Evolutionary conservation across 345 rosid genomes (phyloP).

Genomic region (Erucastrum elatum): DNA sequence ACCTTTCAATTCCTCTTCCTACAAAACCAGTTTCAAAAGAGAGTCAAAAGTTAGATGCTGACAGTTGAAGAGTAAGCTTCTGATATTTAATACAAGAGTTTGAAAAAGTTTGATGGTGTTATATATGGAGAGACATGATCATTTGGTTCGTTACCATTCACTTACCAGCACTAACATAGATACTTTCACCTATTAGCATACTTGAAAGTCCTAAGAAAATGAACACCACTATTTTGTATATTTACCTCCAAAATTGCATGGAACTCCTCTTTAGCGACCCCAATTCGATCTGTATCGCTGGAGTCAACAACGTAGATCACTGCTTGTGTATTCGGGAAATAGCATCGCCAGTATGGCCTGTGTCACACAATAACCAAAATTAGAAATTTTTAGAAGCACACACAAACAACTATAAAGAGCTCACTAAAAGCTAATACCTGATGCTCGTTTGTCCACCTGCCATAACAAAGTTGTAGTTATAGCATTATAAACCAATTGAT

Average conservation of each 20-base stretch:
- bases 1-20: slow-evolving; percentile 62
- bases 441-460: slow-evolving; percentile 70
- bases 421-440: slow-evolving; percentile 38
- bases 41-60: neutral
- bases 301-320: slow-evolving; percentile 63
- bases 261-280: slow-evolving; percentile 59
- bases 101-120: neutral
- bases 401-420: neutral
- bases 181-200: neutral
- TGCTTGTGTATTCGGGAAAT: slow-evolving; percentile 55
- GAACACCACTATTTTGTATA: neutral
- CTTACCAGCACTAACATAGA: neutral
- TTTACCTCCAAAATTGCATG: slow-evolving; percentile 65
- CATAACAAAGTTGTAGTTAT: slow-evolving; percentile 18
- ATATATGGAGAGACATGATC: neutral
- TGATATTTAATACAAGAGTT: too few species aligned
- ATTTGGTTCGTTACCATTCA: neutral
- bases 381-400: neutral
- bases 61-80: neutral
- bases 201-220: neutral
- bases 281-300: slow-evolving; percentile 55
- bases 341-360: slow-evolving; percentile 80
- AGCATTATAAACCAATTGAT: neutral
- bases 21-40: neutral
- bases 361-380: slow-evolving; percentile 34